Percentiles rank a stretch among this genome's conserved stretches.
Evolutionary conservation across 2,329 filamentous ascomycete genomes (phyloP).

Genomic region (Pyricularia sp.): DNA sequence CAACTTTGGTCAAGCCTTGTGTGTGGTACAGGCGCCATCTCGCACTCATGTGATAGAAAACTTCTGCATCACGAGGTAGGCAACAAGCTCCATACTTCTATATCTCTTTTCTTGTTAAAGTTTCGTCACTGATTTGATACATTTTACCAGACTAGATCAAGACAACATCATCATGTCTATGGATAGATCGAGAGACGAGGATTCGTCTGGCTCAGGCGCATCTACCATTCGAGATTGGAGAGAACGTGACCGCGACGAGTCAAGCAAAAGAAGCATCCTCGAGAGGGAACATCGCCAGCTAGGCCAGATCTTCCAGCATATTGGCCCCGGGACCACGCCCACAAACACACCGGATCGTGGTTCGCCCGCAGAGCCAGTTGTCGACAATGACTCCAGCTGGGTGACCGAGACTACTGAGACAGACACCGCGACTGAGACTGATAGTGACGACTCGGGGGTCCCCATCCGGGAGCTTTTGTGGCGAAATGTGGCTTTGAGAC

Average conservation of each 20-base stretch:
- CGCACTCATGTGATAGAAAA: neutral
- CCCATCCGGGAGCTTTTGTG: neutral
- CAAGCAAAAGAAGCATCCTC: neutral
- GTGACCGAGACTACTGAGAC: neutral
- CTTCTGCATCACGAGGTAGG: neutral
- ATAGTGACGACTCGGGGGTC: neutral
- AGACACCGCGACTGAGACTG: neutral
- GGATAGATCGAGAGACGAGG: neutral
- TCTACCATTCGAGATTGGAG: neutral
- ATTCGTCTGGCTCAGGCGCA: neutral
- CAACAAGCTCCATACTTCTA: neutral
- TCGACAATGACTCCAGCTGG: neutral
- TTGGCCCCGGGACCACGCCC: neutral
- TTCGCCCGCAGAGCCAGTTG: neutral
- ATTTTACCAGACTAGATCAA: neutral
- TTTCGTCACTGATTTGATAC: too few relatives aligned
- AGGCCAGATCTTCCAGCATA: neutral
- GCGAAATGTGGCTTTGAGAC: neutral
- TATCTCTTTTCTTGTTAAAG: neutral
- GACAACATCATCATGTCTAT: neutral
- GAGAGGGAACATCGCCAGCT: conserved; percentile 1
- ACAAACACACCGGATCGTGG: neutral
- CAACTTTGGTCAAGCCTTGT: neutral
- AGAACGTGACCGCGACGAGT: neutral
- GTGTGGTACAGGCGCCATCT: neutral